Percentiles rank a stretch among this genome's conserved stretches.
phyloP scores from a whole-genome alignment of 495 filamentous ascomycete genomes.

The Penicillium canariense region DNA sequence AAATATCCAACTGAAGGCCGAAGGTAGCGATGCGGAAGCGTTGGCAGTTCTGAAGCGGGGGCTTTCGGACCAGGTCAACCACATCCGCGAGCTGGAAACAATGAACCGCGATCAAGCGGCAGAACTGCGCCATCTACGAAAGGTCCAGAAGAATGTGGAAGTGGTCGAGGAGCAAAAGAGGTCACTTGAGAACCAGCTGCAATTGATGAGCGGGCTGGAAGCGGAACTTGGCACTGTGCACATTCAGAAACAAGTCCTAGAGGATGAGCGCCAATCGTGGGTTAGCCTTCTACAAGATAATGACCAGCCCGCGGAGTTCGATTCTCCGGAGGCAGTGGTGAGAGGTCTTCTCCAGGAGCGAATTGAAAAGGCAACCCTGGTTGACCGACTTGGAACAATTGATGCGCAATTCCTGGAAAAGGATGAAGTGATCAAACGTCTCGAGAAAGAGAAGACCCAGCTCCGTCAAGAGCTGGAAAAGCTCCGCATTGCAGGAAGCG shows the following conservation, averaged over 20 bases:
- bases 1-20: slow-evolving; percentile 74
- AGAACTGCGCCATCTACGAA: slow-evolving; percentile 77
- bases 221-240: slow-evolving; percentile 73
- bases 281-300: slow-evolving; percentile 77
- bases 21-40: slow-evolving; percentile 81
- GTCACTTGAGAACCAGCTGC: slow-evolving; percentile 71
- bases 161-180: slow-evolving; percentile 96
- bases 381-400: slow-evolving; percentile 73
- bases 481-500: slow-evolving; percentile 42
- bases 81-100: slow-evolving; percentile 80
- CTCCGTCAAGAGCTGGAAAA: slow-evolving; percentile 69
- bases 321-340: slow-evolving; percentile 85
- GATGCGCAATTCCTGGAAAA: slow-evolving; percentile 79
- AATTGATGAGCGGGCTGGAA: slow-evolving; percentile 70
- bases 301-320: slow-evolving; percentile 65
- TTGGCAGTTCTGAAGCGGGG: slow-evolving; percentile 79
- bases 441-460: slow-evolving; percentile 65
- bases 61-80: slow-evolving; percentile 81
- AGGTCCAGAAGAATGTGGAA: slow-evolving; percentile 78
- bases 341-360: slow-evolving; percentile 78
- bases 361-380: slow-evolving; percentile 69
- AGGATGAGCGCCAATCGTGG: slow-evolving; percentile 87
- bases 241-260: slow-evolving; percentile 78
- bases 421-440: slow-evolving; percentile 67
- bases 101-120: slow-evolving; percentile 74